Conservation (phyloP, 495 filamentous ascomycete genomes). For the Aspergillus carlsbadensis region DNA sequence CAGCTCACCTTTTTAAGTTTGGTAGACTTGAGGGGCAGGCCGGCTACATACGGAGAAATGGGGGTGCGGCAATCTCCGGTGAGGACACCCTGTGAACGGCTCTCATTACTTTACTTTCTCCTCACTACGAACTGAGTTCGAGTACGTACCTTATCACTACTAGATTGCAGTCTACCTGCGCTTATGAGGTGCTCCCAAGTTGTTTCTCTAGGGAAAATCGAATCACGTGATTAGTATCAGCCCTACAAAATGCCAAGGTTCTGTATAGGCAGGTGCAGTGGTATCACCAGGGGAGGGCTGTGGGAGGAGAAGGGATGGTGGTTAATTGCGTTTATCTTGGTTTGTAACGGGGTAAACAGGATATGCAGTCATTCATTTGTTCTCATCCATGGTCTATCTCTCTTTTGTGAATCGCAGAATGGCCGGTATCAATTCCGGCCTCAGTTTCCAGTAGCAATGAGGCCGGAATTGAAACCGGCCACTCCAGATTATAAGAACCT, state of each 20-base stretch:
- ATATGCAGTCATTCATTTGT: slow-evolving; percentile 2
- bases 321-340: not conserved
- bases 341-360: not conserved
- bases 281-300: not conserved
- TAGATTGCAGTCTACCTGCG: not conserved
- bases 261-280: slow-evolving; percentile 28
- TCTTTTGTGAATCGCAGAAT: slow-evolving; percentile 30
- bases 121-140: not conserved
- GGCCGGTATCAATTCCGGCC: no score
- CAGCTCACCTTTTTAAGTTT: no score
- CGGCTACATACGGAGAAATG: slow-evolving; percentile 47
- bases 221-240: slow-evolving; percentile 28
- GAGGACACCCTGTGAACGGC: not conserved
- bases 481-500: slow-evolving; percentile 54
- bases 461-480: slow-evolving; percentile 67
- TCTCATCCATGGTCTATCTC: slow-evolving; percentile 30
- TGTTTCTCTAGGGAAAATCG: no score
- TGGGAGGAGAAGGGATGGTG: slow-evolving; percentile 13
- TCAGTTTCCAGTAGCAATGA: no score
- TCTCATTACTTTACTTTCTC: not conserved
- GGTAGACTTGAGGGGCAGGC: slow-evolving; percentile 12
- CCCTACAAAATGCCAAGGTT: slow-evolving; percentile 29
- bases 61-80: slow-evolving; percentile 25
- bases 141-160: not conserved
- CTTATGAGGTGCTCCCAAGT: not conserved